Base-by-base conservation (phyloP, 768 basidiomycete species). In the Russula virescens region DNA sequence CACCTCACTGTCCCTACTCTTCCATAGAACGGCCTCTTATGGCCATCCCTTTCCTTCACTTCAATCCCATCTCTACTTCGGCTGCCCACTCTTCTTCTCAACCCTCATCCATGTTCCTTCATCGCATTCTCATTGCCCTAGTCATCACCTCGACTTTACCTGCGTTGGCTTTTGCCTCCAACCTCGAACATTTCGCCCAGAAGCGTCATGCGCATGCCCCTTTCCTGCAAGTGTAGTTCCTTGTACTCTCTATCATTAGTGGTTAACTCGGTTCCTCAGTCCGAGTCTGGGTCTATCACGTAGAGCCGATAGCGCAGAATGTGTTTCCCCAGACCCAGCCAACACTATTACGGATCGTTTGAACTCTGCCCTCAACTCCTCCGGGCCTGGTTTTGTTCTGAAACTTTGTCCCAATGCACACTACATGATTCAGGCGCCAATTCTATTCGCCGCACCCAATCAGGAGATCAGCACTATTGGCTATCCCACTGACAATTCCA, bases 391-490 rank as follows among this genome's bases (percentile, higher is more conserved):
- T 26, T 93, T 84, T 71, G 76, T 78, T 7, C 79, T 94, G 6
- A 76, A 74, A 16, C 78, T 94, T 3, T 94, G 92, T 73, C 84
- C 84, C 1, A 73, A 75, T 34, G 72, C 79, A 57, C 74, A 80
- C 52, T 94, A 94, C 69, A 62, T 80, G 64, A 81, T 93, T 63
- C 79, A 82, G 57, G 80, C 83, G 3, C 85, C 89, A 0, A 78
- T 94, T 54, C 73, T 80, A 35, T 91, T 91, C 68, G 77, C 84
- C 0, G 80, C 83, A 13, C 77, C 81, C 0, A 77, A 85, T 67
- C 87, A 94, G 73, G 92, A 94, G 74, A 92, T 94, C 51, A 89
- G 84, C 66, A 94, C 92, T 0, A 68, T 78, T 7, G 89, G 89
- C 18, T 88, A 91, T 64, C 92, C 92, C 0, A 83, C 79, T 0